Conservation (phyloP, 371 early-diverging fungal genomes). For the Mortierella sp. region DNA sequence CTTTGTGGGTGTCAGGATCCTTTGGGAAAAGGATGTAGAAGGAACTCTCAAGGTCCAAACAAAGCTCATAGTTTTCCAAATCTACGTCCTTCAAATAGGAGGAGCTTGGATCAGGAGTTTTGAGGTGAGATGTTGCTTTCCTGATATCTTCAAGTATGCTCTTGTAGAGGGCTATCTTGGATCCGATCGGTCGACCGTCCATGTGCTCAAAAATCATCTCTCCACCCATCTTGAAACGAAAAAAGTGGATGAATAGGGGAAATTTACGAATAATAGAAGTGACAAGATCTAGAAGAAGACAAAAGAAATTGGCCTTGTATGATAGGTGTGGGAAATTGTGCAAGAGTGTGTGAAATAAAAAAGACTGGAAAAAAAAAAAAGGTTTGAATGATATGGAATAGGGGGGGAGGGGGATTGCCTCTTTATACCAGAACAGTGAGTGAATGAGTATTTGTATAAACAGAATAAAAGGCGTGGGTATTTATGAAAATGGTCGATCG, state of each 20-base stretch:
- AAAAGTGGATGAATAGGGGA: not conserved
- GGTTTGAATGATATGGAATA: not conserved
- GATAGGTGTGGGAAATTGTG: slow-evolving; percentile 1
- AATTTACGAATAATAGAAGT: not conserved
- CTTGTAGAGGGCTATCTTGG: not conserved
- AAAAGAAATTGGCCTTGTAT: too few relatives aligned
- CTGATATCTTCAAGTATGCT: slow-evolving; percentile 12
- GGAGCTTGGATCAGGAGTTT: slow-evolving; percentile 3
- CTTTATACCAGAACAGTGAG: too few relatives aligned
- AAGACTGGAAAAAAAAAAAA: not conserved
- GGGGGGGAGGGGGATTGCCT: too few relatives aligned
- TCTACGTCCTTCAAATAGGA: slow-evolving; percentile 10
- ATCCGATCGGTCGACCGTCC: slow-evolving; percentile 9
- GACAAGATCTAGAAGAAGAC: not conserved
- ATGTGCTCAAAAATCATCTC: slow-evolving; percentile 24
- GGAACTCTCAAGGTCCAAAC: slow-evolving; percentile 13
- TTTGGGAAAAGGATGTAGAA: slow-evolving; percentile 15
- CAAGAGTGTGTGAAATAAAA: slow-evolving; percentile 3
- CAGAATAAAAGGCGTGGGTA: too few relatives aligned
- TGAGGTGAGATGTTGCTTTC: slow-evolving; percentile 19
- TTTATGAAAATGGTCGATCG: too few relatives aligned
- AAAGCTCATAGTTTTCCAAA: slow-evolving; percentile 10
- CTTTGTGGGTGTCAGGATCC: slow-evolving; percentile 22
- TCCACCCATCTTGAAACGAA: slow-evolving; percentile 16
- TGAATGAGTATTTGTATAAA: too few relatives aligned